Evolutionary conservation across 805 yeast genomes (phyloP).

Genomic region (Priceomyces fermenticarens): DNA sequence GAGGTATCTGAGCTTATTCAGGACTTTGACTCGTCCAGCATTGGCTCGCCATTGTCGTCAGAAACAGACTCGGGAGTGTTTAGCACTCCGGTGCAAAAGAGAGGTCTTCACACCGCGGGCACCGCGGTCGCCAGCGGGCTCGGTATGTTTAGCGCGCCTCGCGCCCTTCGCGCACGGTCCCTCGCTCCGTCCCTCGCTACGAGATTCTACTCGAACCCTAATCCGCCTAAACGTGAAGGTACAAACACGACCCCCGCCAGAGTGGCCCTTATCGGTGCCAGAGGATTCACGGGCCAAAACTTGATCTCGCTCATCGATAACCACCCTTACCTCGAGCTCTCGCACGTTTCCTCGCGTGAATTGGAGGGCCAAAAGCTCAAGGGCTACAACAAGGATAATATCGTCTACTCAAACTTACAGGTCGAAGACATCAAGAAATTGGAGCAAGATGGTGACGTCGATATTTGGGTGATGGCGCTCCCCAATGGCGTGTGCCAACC

Average conservation of each 20-base stretch:
- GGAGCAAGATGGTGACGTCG: slow-evolving; percentile 74
- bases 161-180: too few species aligned
- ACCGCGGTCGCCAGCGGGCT: too few species aligned
- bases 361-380: slow-evolving; percentile 79
- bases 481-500: slow-evolving; percentile 97
- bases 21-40: slow-evolving; percentile 37
- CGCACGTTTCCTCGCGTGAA: slow-evolving; percentile 96
- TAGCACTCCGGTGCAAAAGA: slow-evolving; percentile 44
- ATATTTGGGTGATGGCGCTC: slow-evolving; percentile 98
- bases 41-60: slow-evolving; percentile 34
- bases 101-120: slow-evolving; percentile 51
- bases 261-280: slow-evolving; percentile 95
- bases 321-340: slow-evolving; percentile 83
- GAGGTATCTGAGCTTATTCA: slow-evolving; percentile 63
- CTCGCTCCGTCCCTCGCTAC: neutral
- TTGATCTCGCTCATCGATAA: slow-evolving; percentile 79
- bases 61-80: slow-evolving; percentile 47
- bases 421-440: slow-evolving; percentile 79
- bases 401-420: slow-evolving; percentile 81
- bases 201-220: slow-evolving; percentile 50
- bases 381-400: slow-evolving; percentile 80
- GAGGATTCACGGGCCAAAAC: slow-evolving; percentile 97
- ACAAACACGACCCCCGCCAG: slow-evolving; percentile 59
- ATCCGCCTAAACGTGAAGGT: slow-evolving; percentile 69
- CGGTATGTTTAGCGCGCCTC: too few species aligned